Evolutionary conservation across 2,329 filamentous ascomycete genomes (phyloP), one percentile per base, ranked within the genome.

Genomic region (Colletotrichum lini): DNA sequence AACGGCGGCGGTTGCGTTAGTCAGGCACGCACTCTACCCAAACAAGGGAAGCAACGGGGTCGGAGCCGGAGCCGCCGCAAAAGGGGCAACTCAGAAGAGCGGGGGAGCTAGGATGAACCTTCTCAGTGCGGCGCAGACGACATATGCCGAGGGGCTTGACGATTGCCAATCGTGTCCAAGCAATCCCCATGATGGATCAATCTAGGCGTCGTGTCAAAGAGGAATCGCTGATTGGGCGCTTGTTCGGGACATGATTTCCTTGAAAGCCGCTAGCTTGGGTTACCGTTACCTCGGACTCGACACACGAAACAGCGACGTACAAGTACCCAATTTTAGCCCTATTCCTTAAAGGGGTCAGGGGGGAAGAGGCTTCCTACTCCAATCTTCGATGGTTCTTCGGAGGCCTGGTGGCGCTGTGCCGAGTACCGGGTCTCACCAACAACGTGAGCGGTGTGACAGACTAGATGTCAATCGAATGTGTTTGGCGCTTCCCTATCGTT

Each of bases 251-350:
- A 38, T 70, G 67, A 70, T 70, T 63, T 67, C 61, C 64, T 67
- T 30, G 64, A 67, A 57, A 70, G 44, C 67, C 67, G 57, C 64
- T 70, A 67, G 57, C 35, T 70, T 57, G 67, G 64, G 64, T 62
- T 57, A 61, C 57, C 64, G 64, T 67, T 62, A 62, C 63, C 35
- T 61, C 21, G 40, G 12, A 50, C 49, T 70, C 67, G 56, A 70
- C 63, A 70, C 53, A 61, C 67, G 64, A 70, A 70, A 70, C 67
- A 67, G 35, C 44, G 44, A 66, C 64, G 63, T 47, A 26, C 38
- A 66, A 57, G 63, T 47, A 26, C 38, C 10, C 67, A 57, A 58
- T 40, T 67, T 67, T 67, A 52, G 49, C 63, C 23, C 57, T 49
- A 47, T 26, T 47, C 49, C 67, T 45, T 44, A 52, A 57, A 38